Evolutionary conservation across 345 rosid genomes (phyloP).

Genomic region (Carallia pectinifolia): DNA sequence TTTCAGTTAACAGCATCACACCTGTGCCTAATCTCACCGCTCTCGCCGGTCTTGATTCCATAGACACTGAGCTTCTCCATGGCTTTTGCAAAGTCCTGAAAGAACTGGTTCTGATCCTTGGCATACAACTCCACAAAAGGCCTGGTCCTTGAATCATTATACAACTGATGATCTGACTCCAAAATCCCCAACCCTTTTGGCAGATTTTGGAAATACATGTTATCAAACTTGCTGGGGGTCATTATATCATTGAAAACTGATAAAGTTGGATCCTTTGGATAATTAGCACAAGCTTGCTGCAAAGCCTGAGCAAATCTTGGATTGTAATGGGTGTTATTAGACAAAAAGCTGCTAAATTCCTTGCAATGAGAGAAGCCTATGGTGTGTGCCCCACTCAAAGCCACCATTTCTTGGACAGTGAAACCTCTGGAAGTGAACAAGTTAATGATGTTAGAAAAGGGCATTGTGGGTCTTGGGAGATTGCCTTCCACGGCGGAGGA

Average conservation of each 20-base stretch:
- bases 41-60: constrained; percentile 71
- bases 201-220: constrained; percentile 69
- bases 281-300: constrained; percentile 60
- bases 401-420: constrained; percentile 71
- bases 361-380: constrained; percentile 90
- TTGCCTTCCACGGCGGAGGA: constrained; percentile 44
- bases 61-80: constrained; percentile 78
- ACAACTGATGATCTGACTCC: constrained; percentile 72
- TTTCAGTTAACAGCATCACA: constrained; percentile 75
- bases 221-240: constrained; percentile 88
- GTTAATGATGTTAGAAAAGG: constrained; percentile 44
- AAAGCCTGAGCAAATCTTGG: constrained; percentile 65
- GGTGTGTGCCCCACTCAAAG: constrained; percentile 84
- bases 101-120: constrained; percentile 55
- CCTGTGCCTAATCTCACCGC: constrained; percentile 87
- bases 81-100: constrained; percentile 63
- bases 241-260: constrained; percentile 89
- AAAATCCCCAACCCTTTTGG: constrained; percentile 76
- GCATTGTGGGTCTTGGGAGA: constrained; percentile 65
- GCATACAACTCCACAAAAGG: constrained; percentile 72
- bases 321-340: constrained; percentile 53
- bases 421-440: constrained; percentile 64
- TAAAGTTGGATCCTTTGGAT: constrained; percentile 47
- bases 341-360: constrained; percentile 48
- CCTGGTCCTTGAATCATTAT: constrained; percentile 52